Percentiles rank a stretch among this genome's conserved stretches.
Conservation (phyloP, 208 protist species). For the Wallacemonas sp. region DNA sequence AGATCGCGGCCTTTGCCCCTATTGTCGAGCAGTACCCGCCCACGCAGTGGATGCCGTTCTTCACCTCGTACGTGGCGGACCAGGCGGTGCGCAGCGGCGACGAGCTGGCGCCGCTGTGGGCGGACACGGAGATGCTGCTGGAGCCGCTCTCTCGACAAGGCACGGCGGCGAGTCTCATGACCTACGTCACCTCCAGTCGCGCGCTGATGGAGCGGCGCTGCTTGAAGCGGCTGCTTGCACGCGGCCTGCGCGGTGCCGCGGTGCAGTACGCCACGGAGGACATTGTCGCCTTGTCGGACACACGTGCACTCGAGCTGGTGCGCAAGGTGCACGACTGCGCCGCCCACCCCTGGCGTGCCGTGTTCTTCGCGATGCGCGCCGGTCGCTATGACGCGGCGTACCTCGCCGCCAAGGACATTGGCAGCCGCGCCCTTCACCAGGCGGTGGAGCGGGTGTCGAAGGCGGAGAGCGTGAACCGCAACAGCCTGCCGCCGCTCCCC, state of each 20-base stretch:
- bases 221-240: slow-evolving; percentile 44
- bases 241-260: slow-evolving; percentile 27
- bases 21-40: slow-evolving; percentile 61
- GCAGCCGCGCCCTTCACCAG: slow-evolving; percentile 35
- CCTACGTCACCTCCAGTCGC: slow-evolving; percentile 69
- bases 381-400: slow-evolving; percentile 79
- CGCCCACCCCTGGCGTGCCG: slow-evolving; percentile 57
- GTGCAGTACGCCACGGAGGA: slow-evolving; percentile 41
- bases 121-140: slow-evolving; percentile 50
- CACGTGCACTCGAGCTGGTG: slow-evolving; percentile 58
- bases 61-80: slow-evolving; percentile 52
- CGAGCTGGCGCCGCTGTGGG: slow-evolving; percentile 62
- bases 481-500: slow-evolving; percentile 30
- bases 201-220: slow-evolving; percentile 70
- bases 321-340: slow-evolving; percentile 28
- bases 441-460: slow-evolving; percentile 37
- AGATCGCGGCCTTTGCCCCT: slow-evolving; percentile 56
- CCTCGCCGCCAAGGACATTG: slow-evolving; percentile 39
- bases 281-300: slow-evolving; percentile 48
- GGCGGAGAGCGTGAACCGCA: slow-evolving; percentile 35
- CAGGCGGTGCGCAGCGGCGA: slow-evolving; percentile 34
- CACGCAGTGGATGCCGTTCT: slow-evolving; percentile 56
- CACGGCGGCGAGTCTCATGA: slow-evolving; percentile 37
- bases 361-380: slow-evolving; percentile 73
- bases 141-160: slow-evolving; percentile 47